Percentiles rank a stretch among this genome's conserved stretches.
These are phyloP conservation scores for Pythium utonaiense DNA, from an alignment of 352 stramenopile species.

Conservation along the genomic window DNA sequence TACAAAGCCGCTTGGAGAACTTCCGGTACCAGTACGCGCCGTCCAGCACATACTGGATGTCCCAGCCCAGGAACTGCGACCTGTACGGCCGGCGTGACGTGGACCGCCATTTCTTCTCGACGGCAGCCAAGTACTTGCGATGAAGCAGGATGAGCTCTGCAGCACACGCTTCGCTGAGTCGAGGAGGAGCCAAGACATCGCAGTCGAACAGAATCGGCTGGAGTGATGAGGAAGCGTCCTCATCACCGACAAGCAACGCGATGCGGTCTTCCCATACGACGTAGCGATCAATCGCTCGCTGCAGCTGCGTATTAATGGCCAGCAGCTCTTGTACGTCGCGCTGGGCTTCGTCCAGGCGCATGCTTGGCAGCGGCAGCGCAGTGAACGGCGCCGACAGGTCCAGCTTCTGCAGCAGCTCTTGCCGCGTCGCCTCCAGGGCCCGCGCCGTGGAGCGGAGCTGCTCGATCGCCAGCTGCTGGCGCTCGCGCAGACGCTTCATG, in stretches of 20 bases:
- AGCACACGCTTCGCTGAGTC: constrained; percentile 26
- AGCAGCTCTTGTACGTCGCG: constrained; percentile 26
- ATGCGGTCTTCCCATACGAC: constrained; percentile 46
- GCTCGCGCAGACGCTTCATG: constrained; percentile 50
- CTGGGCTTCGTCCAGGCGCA: constrained; percentile 27
- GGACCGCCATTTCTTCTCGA: constrained; percentile 35
- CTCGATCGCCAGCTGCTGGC: constrained; percentile 37
- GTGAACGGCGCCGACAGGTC: neutral
- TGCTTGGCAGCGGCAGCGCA: neutral
- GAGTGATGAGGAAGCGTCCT: no score
- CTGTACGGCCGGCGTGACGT: constrained; percentile 9
- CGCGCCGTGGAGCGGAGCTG: constrained; percentile 28
- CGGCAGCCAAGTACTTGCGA: constrained; percentile 18
- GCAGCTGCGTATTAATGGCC: constrained; percentile 31
- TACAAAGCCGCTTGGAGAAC: constrained; percentile 5
- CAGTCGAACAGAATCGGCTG: no score
- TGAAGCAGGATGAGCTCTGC: constrained; percentile 40
- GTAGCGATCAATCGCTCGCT: constrained; percentile 32
- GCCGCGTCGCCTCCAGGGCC: constrained; percentile 26
- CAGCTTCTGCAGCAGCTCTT: constrained; percentile 22
- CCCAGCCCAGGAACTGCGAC: constrained; percentile 48
- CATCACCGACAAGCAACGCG: constrained; percentile 40
- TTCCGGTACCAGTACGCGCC: constrained; percentile 32
- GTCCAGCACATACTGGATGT: constrained; percentile 32
- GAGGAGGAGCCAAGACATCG: neutral